A percentile compares a stretch with the other conserved stretches of the same genome.
Conservation (phyloP, 805 yeast species). For the Spathaspora passalidarum region DNA sequence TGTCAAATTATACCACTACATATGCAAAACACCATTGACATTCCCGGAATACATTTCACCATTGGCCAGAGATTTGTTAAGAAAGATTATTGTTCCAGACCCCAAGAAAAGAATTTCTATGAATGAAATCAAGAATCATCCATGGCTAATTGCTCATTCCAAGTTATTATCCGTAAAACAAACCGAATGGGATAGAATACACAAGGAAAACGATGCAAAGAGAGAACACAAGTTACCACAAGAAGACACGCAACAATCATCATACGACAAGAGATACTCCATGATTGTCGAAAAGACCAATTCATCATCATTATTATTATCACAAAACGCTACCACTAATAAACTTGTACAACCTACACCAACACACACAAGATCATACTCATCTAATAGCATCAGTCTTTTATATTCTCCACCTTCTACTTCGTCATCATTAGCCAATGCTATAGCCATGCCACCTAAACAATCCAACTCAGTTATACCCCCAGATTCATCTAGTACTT, state of each 20-base stretch:
- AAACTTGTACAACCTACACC: conserved; percentile 6
- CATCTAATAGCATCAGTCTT: conserved; percentile 26
- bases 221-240: conserved; percentile 12
- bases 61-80: conserved; percentile 82
- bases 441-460: conserved; percentile 42
- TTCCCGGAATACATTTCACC: conserved; percentile 94
- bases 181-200: conserved; percentile 79
- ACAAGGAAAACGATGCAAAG: conserved; percentile 21
- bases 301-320: conserved; percentile 33
- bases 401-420: conserved; percentile 66
- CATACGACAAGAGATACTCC: conserved; percentile 42
- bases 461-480: conserved; percentile 4
- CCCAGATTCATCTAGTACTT: conserved; percentile 1
- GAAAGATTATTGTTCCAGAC: conserved; percentile 81
- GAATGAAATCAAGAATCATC: conserved; percentile 70
- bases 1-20: conserved; percentile 84
- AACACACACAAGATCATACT: conserved; percentile 31
- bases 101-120: conserved; percentile 74
- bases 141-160: conserved; percentile 85
- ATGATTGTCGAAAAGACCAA: conserved; percentile 41
- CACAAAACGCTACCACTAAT: conserved; percentile 10
- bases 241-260: neutral
- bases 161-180: conserved; percentile 82
- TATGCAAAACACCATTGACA: conserved; percentile 85
- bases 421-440: conserved; percentile 54